Evolutionary conservation across 192 early-diverging fungal genomes (phyloP).

Genomic region (Coemansia sp.): DNA sequence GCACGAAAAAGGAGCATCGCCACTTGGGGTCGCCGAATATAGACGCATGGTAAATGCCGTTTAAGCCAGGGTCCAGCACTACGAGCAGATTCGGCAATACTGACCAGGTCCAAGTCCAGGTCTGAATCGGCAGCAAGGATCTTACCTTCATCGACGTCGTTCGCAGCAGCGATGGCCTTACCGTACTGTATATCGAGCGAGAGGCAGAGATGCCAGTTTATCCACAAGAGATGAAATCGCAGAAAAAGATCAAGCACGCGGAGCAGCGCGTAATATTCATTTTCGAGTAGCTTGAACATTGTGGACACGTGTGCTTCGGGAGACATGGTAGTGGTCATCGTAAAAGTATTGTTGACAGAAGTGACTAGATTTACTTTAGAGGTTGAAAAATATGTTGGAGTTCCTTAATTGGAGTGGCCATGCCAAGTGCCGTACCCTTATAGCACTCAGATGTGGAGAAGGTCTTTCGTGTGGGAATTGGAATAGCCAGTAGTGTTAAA

Average conservation of each 20-base stretch:
- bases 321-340: background rate
- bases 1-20: background rate
- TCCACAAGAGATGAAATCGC: no score
- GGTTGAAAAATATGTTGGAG: background rate
- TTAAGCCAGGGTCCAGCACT: background rate
- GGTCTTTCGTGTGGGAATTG: background rate
- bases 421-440: background rate
- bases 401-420: background rate
- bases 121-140: no score
- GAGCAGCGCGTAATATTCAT: no score
- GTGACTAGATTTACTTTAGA: background rate
- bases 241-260: no score
- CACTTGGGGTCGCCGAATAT: background rate
- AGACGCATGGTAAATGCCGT: background rate
- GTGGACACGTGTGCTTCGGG: background rate
- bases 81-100: no score
- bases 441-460: background rate
- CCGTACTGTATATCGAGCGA: background rate
- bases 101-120: no score
- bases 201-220: no score
- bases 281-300: conserved; percentile 47
- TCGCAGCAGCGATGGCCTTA: background rate
- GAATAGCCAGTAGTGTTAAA: background rate
- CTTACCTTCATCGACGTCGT: no score
- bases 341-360: background rate